A percentile compares a stretch with the other conserved stretches of the same genome.
Evolutionary conservation across 2,329 filamentous ascomycete species (phyloP).

Genomic region (Phialophora chinensis): DNA sequence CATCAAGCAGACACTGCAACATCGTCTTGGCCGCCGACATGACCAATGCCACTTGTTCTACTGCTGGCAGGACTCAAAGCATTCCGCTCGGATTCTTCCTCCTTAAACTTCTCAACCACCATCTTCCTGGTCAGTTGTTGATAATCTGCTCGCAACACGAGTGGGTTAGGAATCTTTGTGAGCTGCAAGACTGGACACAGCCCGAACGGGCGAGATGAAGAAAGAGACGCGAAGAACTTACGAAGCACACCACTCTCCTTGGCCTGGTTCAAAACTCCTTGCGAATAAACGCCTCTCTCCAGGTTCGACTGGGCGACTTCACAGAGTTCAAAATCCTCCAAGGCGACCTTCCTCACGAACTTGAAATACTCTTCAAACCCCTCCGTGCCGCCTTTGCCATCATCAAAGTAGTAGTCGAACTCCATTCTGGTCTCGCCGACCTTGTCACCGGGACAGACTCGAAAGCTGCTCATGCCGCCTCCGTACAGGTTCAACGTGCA

Average conservation of each 20-base stretch:
- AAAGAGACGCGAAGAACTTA: slow-evolving; percentile 41
- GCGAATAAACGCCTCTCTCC: slow-evolving; percentile 59
- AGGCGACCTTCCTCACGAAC: slow-evolving; percentile 62
- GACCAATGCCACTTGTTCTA: slow-evolving; percentile 19
- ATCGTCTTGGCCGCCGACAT: slow-evolving; percentile 20
- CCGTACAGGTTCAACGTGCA: slow-evolving; percentile 64
- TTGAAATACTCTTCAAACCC: slow-evolving; percentile 63
- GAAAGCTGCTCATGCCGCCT: slow-evolving; percentile 63
- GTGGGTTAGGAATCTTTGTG: not conserved
- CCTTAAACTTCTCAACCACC: slow-evolving; percentile 51
- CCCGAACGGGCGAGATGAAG: not conserved
- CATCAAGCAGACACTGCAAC: slow-evolving; percentile 30
- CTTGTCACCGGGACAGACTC: slow-evolving; percentile 59
- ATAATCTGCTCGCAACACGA: slow-evolving; percentile 46
- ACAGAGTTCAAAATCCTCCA: slow-evolving; percentile 64
- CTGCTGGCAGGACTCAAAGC: slow-evolving; percentile 26
- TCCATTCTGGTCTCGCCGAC: slow-evolving; percentile 61
- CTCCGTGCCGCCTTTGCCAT: slow-evolving; percentile 49
- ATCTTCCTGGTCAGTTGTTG: slow-evolving; percentile 55
- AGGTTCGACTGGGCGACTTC: slow-evolving; percentile 63
- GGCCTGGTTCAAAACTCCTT: slow-evolving; percentile 61
- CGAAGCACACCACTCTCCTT: slow-evolving; percentile 63
- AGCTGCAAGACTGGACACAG: not conserved
- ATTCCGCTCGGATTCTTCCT: slow-evolving; percentile 42
- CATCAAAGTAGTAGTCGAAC: slow-evolving; percentile 64